A percentile compares a stretch with the other conserved stretches of the same genome.
Conservation (phyloP, 257 asterid species). For the Misopates orontium region DNA sequence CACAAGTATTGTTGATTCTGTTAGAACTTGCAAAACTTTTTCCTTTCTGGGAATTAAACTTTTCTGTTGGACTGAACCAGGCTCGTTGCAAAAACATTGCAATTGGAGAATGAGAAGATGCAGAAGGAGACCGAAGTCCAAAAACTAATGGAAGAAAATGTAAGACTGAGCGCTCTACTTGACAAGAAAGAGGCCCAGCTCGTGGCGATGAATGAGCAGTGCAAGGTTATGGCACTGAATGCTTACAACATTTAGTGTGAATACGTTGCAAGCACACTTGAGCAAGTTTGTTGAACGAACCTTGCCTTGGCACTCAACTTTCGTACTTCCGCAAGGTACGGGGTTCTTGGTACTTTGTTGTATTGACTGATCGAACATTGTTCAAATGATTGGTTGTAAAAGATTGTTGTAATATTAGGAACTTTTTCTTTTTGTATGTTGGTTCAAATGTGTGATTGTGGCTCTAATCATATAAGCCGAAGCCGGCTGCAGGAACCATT, state of each 20-base stretch:
- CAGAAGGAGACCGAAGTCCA: constrained; percentile 92
- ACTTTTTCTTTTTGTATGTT: constrained; percentile 13
- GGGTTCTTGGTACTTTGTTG: constrained; percentile 29
- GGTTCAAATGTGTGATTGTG: constrained; percentile 24
- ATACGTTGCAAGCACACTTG: constrained; percentile 4
- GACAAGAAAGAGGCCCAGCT: constrained; percentile 99
- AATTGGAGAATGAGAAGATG: constrained; percentile 82
- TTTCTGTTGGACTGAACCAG: constrained; percentile 41
- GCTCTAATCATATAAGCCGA: constrained; percentile 4
- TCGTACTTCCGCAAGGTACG: constrained; percentile 16
- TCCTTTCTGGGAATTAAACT: constrained; percentile 13
- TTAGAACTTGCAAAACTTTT: not conserved
- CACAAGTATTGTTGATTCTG: constrained; percentile 2
- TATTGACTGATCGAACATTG: constrained; percentile 24
- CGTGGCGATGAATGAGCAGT: constrained; percentile 94
- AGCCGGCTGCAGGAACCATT: not conserved
- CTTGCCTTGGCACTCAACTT: constrained; percentile 13
- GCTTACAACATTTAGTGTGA: constrained; percentile 52
- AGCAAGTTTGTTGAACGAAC: constrained; percentile 12
- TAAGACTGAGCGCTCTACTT: constrained; percentile 62
- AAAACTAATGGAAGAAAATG: constrained; percentile 91
- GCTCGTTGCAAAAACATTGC: constrained; percentile 76
- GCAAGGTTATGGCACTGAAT: constrained; percentile 89
- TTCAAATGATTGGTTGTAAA: constrained; percentile 23
- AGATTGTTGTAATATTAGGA: constrained; percentile 22